Base-by-base conservation (phyloP, 192 early-diverging fungal species). In the Gorgonomyces haynaldii region DNA sequence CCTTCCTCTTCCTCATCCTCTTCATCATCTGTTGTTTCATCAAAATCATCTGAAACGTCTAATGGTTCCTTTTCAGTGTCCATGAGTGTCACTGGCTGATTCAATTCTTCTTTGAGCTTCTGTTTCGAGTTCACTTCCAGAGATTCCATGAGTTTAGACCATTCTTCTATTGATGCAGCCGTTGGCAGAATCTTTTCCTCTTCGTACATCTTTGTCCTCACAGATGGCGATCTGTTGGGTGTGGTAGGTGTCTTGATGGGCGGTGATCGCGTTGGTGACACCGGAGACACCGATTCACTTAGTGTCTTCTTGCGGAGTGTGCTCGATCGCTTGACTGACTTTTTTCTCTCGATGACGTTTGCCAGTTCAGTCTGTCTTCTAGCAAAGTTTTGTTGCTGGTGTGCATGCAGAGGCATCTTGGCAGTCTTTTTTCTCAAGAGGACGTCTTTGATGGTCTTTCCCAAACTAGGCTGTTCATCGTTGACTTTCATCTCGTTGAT, bases 341-440 rank as follows among this genome's bases (percentile, higher is more conserved):
- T n/a, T n/a, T n/a, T n/a, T n/a, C n/a, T n/a, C n/a, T n/a, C n/a
- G n/a, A n/a, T n/a, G n/a, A n/a, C n/a, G n/a, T n/a, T n/a, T n/a
- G n/a, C n/a, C n/a, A n/a, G n/a, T n/a, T n/a, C n/a, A n/a, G n/a
- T n/a, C n/a, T n/a, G n/a, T n/a, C n/a, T n/a, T n/a, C n/a, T n/a
- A n/a, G n/a, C n/a, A n/a, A n/a, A n/a, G n/a, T n/a, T n/a, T n/a
- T n/a, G n/a, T n/a, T n/a, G n/a, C n/a, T n/a, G n/a, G n/a, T n/a
- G n/a, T n/a, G n/a, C n/a, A n/a, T n/a, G n/a, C n/a, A n/a, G n/a
- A n/a, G n/a, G n/a, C n/a, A n/a, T n/a, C n/a, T n/a, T n/a, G n/a
- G 28, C 30, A 6, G 45, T 37, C 34, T 48, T 15, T 2, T 45
- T 50, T 32, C 53, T 51, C 26, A 44, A 40, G 1, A 62, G 20